These are phyloP conservation scores for Oryza australiensis DNA, from an alignment of 176 grass and related monocot genomes.

Conservation along the genomic window DNA sequence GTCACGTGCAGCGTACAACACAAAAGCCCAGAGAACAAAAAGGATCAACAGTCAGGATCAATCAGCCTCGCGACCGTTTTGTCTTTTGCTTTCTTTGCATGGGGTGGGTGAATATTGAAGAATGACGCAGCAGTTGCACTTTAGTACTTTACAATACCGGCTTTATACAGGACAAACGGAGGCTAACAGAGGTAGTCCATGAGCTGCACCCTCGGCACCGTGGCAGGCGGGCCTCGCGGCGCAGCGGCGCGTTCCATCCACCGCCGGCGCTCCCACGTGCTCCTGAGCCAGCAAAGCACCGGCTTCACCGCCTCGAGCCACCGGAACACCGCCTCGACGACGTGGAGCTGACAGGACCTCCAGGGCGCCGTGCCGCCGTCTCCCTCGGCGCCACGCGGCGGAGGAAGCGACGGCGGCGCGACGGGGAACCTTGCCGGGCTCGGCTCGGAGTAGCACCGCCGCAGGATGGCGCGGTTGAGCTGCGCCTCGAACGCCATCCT, in stretches of 20 bases:
- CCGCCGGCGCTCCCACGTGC: constrained; percentile 30
- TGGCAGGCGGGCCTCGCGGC: neutral
- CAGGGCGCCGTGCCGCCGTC: neutral
- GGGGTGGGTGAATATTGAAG: neutral
- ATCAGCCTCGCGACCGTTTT: neutral
- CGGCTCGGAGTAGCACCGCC: constrained; percentile 70
- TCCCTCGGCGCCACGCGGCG: neutral
- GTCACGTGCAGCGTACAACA: no score
- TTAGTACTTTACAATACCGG: no score
- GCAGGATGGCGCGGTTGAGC: constrained; percentile 69
- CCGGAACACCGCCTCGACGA: constrained; percentile 21
- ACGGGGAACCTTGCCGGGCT: constrained; percentile 51
- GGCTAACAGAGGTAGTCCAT: constrained; percentile 32
- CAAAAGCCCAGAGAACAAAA: no score
- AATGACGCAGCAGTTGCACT: neutral
- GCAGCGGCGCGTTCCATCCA: neutral
- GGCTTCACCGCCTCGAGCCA: constrained; percentile 40
- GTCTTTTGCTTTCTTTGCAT: neutral
- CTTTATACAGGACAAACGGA: no score
- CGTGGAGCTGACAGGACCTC: constrained; percentile 29
- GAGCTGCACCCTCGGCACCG: constrained; percentile 37
- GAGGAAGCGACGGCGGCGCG: neutral
- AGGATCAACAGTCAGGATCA: neutral
- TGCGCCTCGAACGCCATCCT: constrained; percentile 61
- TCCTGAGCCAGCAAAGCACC: constrained; percentile 33